These are phyloP conservation scores for Leucocoprinus leucothites DNA, from an alignment of 768 basidiomycete species.

Conservation along the genomic window DNA sequence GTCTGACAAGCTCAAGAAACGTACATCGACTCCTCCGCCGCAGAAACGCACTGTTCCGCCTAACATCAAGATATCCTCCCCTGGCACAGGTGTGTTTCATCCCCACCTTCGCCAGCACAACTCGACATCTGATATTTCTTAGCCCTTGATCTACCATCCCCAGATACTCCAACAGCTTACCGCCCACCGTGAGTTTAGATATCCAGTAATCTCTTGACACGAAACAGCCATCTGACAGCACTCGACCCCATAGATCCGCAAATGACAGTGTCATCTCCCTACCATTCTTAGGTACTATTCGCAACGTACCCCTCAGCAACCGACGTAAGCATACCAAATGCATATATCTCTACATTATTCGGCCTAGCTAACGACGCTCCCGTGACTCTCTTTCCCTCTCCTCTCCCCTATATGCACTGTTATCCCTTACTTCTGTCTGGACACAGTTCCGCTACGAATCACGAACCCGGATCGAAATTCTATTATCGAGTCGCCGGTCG, in stretches of 20 bases:
- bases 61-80: slow-evolving; percentile 9
- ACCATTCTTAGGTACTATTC: slow-evolving; percentile 44
- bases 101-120: neutral
- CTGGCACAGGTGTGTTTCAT: slow-evolving; percentile 5
- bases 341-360: slow-evolving; percentile 6
- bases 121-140: neutral
- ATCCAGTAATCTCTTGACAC: neutral
- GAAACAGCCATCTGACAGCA: slow-evolving; percentile 13
- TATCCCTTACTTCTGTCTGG: too few species aligned
- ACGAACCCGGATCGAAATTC: slow-evolving; percentile 36
- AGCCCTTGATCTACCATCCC: neutral
- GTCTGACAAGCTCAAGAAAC: slow-evolving; percentile 9
- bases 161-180: slow-evolving; percentile 2
- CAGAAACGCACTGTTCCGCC: slow-evolving; percentile 3
- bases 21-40: slow-evolving; percentile 7
- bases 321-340: slow-evolving; percentile 30
- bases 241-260: slow-evolving; percentile 34
- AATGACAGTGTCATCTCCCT: slow-evolving; percentile 47
- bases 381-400: slow-evolving; percentile 1
- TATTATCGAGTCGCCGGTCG: neutral
- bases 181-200: slow-evolving; percentile 5
- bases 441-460: slow-evolving; percentile 34
- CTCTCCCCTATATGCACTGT: neutral
- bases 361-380: slow-evolving; percentile 1
- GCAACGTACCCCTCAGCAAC: slow-evolving; percentile 44